These are phyloP conservation scores for Trametes sanguinea DNA, from an alignment of 768 basidiomycete species.

Conservation along the genomic window DNA sequence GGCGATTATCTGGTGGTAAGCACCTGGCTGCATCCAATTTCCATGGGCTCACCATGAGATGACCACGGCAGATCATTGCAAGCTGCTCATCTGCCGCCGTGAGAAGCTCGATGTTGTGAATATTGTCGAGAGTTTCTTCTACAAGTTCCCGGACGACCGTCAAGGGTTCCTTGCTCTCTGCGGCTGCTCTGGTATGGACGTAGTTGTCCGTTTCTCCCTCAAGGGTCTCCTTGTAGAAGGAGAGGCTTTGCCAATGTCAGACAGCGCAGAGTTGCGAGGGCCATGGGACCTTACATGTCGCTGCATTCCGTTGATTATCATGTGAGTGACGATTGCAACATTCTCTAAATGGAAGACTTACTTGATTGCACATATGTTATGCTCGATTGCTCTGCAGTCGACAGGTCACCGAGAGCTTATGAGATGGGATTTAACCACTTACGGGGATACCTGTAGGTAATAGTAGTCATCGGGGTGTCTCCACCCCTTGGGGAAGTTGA, in stretches of 20 bases:
- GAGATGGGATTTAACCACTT: neutral
- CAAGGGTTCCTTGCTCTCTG: neutral
- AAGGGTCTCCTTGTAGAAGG: constrained; percentile 22
- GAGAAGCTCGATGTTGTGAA: neutral
- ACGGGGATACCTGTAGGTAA: constrained; percentile 42
- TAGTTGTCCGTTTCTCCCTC: constrained; percentile 20
- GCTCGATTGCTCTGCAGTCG: neutral
- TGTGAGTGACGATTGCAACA: too few species aligned
- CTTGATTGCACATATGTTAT: neutral
- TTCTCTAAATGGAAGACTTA: neutral
- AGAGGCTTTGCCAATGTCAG: neutral
- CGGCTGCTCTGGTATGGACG: constrained; percentile 14
- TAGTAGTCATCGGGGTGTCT: constrained; percentile 27
- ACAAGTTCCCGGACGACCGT: constrained; percentile 7
- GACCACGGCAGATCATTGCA: neutral
- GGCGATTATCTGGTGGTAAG: too few species aligned
- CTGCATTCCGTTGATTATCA: neutral
- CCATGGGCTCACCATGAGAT: neutral
- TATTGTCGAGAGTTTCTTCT: constrained; percentile 2
- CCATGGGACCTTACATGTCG: constrained; percentile 10
- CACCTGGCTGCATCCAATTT: too few species aligned
- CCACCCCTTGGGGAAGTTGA: constrained; percentile 33
- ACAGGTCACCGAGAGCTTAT: neutral
- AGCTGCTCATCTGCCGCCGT: neutral
- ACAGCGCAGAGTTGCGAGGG: too few species aligned